Base-by-base conservation (phyloP, 1,284 basidiomycete genomes). In the Tetrapyrgos nigripes region DNA sequence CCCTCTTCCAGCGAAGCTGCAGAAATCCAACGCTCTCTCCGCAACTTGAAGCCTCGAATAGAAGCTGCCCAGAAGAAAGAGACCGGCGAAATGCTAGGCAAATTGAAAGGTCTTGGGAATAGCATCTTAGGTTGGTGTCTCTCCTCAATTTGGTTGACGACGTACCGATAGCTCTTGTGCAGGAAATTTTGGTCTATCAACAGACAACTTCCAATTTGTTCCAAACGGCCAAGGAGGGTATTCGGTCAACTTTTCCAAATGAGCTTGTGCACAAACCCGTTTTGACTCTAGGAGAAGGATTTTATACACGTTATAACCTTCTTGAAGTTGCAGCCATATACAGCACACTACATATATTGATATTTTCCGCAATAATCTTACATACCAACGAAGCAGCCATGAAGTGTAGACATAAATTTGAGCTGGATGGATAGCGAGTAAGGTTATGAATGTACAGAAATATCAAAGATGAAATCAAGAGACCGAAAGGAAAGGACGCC, bases 151-250 rank as follows among this genome's bases (percentile, higher is more conserved):
- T 50, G 31, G 11, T 48, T 43, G 5, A 50, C 46, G 33, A n/a
- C 17, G 2, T 47, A 14, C 35, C 29, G 24, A 29, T 17, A 48
- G 52, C 2, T 24, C 19, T 6, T 17, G 48, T 26, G 3, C 62
- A 93, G 92, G 91, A 2, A 89, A 88, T 62, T 96, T 96, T 70
- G 94, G 94, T 14, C 73, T 96, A 61, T 94, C 91, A 24, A 96
- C 94, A 0, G 88, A 96, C 69, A 96, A 94, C 76, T 99, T 99
- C 83, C 91, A 98, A 76, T 94, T 99, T 66, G 88, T 89, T 59
- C 92, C 92, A 23, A 95, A 95, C 63, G 92, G 92, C 19, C 89
- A 96, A 64, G 97, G 97, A 27, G 94, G 96, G 0, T 98, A 98
- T 77, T 93, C 91, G 1, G 86, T 98, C 83, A 92, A 94, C 66